Conservation (phyloP, 1,284 basidiomycete species). For the Sanghuangporus sanghuang region DNA sequence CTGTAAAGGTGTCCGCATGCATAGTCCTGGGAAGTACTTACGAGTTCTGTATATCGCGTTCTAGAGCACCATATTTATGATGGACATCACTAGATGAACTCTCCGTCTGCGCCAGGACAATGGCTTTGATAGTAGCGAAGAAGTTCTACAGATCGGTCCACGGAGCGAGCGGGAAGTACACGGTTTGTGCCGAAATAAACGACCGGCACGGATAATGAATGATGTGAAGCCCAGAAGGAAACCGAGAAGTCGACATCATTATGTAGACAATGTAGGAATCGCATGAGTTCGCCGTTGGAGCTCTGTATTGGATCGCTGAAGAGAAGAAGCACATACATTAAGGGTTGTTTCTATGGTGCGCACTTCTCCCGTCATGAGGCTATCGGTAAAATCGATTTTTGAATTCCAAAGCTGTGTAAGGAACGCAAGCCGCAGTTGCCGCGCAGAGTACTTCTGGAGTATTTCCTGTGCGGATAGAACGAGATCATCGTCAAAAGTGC, state of each 20-base stretch:
- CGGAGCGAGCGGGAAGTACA: not conserved
- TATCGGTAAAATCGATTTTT: conserved; percentile 93
- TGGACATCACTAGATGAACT: conserved; percentile 48
- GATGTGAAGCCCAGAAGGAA: conserved; percentile 9
- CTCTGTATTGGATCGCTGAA: not conserved
- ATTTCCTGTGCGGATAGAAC: conserved; percentile 64
- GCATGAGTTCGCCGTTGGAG: conserved; percentile 13
- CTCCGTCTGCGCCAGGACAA: conserved; percentile 53
- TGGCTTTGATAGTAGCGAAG: conserved; percentile 84
- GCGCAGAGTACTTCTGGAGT: conserved; percentile 77
- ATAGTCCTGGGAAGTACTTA: conserved; percentile 29
- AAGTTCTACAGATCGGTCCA: conserved; percentile 68
- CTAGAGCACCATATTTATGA: conserved; percentile 60
- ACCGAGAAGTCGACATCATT: not conserved
- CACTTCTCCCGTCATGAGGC: conserved; percentile 85
- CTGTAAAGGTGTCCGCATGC: not conserved
- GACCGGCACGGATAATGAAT: not conserved
- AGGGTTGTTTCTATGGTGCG: conserved; percentile 81
- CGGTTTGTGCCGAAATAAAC: not conserved
- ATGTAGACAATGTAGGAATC: not conserved
- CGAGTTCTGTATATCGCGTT: conserved; percentile 62
- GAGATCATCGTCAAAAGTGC: not conserved
- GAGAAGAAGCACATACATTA: conserved; percentile 55
- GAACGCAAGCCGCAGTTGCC: conserved; percentile 94
- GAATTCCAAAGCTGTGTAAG: conserved; percentile 89